Evolutionary conservation across 2,329 filamentous ascomycete species (phyloP), one percentile per base, ranked within the genome.

Genomic region (Aspergillus fumigatus): DNA sequence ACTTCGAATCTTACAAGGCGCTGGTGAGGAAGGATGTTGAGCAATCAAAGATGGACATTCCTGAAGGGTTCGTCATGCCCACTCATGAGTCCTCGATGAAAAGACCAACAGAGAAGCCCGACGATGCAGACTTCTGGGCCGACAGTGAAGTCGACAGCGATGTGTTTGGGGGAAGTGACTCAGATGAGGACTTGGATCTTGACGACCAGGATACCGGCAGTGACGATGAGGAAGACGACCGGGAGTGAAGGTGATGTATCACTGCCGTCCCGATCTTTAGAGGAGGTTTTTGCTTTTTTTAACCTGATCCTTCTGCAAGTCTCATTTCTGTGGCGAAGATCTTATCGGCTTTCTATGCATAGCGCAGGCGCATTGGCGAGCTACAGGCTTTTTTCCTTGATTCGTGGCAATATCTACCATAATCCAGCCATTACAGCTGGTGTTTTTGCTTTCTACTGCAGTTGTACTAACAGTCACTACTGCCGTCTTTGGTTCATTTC

Each of bases 51-150:
- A 77, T 81, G 61, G 90, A 96, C 68, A 91, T 96, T 2, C 93
- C 94, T 0, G 77, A 79, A 0, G 91, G 83, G 0, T 92, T 92
- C 61, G 80, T 84, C 54, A 93, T 97, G 88, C 94, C 94, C 0
- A 91, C 88, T 0, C 83, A 86, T 53, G 81, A 80, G 74, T 90
- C 75, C 64, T 77, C 82, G 17, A 50, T 47, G 8, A 77, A 80
- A 11, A 83, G 85, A 2, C 79, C 79, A 1, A 84, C 86, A 1
- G 85, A 88, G 63, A 84, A 86, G 66, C 70, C 81, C 14, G 89
- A 95, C 64, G 87, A 88, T 63, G 72, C 75, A 3, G 89, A 89
- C 59, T 95, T 95, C 70, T 94, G 90, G 88, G 85, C 84, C 35
- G 88, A 90, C 70, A 86, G 84, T 50, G 89, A 89, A 57, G 73